phyloP scores from a whole-genome alignment of 768 basidiomycete genomes.

The Tylopilus intermedius region DNA sequence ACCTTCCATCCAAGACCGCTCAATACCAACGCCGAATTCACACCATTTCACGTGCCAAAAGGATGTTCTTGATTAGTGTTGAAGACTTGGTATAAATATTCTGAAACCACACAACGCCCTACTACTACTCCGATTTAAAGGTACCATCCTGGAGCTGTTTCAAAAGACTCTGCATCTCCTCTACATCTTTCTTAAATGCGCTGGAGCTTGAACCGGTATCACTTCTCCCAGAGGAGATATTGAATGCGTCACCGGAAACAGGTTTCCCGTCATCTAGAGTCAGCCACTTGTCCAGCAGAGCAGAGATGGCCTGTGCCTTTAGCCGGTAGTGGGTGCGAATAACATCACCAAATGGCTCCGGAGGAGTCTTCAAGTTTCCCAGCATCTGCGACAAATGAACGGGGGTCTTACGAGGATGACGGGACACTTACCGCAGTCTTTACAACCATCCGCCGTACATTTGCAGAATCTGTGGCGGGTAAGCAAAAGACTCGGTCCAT shows the following conservation, averaged over 20 bases:
- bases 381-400: constrained; percentile 56
- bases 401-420: constrained; percentile 1
- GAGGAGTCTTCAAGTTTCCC: constrained; percentile 73
- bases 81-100: neutral
- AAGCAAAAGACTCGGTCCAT: constrained; percentile 1
- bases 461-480: constrained; percentile 68
- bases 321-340: constrained; percentile 88
- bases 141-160: constrained; percentile 37
- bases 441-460: constrained; percentile 89
- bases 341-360: constrained; percentile 81
- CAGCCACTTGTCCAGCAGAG: constrained; percentile 80
- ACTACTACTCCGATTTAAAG: constrained; percentile 10
- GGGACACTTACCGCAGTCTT: constrained; percentile 64
- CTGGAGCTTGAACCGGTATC: constrained; percentile 46
- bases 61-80: neutral
- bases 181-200: constrained; percentile 64
- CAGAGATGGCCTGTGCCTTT: constrained; percentile 64
- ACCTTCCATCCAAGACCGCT: neutral
- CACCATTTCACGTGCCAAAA: neutral
- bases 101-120: neutral
- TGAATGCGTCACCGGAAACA: constrained; percentile 53
- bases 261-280: constrained; percentile 65
- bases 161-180: constrained; percentile 62
- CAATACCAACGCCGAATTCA: neutral
- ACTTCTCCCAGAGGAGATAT: constrained; percentile 28